phyloP scores from a whole-genome alignment of 2,329 filamentous ascomycete species.

The Scedosporium boydii region DNA sequence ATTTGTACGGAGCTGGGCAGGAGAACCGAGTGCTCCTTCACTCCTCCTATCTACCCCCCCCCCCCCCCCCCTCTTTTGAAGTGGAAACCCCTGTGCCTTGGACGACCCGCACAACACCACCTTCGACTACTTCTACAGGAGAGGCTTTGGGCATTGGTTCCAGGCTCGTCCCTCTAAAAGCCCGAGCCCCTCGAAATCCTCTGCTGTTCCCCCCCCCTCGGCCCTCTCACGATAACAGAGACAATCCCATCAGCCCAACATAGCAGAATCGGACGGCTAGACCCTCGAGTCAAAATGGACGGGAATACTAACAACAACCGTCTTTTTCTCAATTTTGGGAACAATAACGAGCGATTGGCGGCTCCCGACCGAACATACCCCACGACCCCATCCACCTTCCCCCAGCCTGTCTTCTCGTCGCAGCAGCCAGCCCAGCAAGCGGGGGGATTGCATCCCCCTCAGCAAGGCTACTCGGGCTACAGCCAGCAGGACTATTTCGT shows the following conservation, averaged over 20 bases:
- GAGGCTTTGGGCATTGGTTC: too few relatives aligned
- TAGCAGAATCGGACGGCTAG: slow-evolving; percentile 7
- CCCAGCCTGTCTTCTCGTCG: slow-evolving; percentile 66
- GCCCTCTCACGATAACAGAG: not conserved
- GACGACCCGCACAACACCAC: not conserved
- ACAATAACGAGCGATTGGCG: slow-evolving; percentile 54
- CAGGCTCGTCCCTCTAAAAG: not conserved
- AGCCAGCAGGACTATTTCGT: slow-evolving; percentile 6
- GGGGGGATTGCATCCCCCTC: slow-evolving; percentile 17
- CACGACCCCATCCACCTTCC: slow-evolving; percentile 91
- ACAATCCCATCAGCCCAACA: not conserved
- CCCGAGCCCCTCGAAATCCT: not conserved
- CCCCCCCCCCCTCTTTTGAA: too few relatives aligned
- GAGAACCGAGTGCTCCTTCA: too few relatives aligned
- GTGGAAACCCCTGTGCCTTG: too few relatives aligned
- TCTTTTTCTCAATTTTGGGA: slow-evolving; percentile 57
- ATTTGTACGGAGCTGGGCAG: too few relatives aligned
- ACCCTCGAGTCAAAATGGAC: slow-evolving; percentile 33
- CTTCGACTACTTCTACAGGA: too few relatives aligned
- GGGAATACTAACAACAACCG: slow-evolving; percentile 50
- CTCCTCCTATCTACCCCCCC: too few relatives aligned
- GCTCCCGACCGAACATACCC: slow-evolving; percentile 61
- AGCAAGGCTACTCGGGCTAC: slow-evolving; percentile 24
- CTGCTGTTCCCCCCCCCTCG: not conserved
- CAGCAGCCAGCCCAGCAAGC: slow-evolving; percentile 27